A percentile compares a stretch with the other conserved stretches of the same genome.
phyloP scores from a whole-genome alignment of 441 rosid species.

The Erysimum cheiri region DNA sequence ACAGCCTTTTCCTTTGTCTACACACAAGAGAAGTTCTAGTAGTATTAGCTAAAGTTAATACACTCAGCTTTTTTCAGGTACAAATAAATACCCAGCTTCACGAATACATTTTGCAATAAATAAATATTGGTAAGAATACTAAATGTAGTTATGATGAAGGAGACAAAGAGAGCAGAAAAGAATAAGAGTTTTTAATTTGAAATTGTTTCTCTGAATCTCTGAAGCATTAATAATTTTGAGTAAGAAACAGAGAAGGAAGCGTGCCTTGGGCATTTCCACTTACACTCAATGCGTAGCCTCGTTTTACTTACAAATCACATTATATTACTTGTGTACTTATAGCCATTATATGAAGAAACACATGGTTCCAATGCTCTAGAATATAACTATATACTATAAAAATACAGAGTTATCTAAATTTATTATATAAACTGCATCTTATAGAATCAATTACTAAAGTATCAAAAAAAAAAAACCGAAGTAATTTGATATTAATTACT shows the following conservation, averaged over 20 bases:
- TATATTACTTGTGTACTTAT: conserved; percentile 2
- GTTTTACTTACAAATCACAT: conserved; percentile 11
- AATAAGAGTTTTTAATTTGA: neutral
- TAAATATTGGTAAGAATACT: neutral
- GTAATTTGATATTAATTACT: neutral
- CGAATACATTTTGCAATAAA: conserved; percentile 20
- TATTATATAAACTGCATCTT: neutral
- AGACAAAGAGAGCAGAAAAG: conserved; percentile 21
- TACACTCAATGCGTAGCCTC: conserved; percentile 12
- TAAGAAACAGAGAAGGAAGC: conserved; percentile 21
- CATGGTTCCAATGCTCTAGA: neutral
- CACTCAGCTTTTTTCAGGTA: conserved; percentile 7
- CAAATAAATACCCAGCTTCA: neutral
- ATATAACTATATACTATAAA: neutral
- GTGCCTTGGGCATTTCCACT: conserved; percentile 20
- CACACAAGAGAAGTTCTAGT: conserved; percentile 2
- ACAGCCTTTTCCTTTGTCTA: conserved; percentile 20
- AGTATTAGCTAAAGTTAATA: neutral
- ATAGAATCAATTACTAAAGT: neutral
- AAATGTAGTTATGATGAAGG: conserved; percentile 14
- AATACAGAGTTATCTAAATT: neutral
- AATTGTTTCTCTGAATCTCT: conserved; percentile 15
- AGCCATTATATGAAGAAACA: neutral
- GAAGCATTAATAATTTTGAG: conserved; percentile 4
- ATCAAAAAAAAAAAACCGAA: neutral